phyloP scores from a whole-genome alignment of 164 flowering plant species.

The Buxus sempervirens region DNA sequence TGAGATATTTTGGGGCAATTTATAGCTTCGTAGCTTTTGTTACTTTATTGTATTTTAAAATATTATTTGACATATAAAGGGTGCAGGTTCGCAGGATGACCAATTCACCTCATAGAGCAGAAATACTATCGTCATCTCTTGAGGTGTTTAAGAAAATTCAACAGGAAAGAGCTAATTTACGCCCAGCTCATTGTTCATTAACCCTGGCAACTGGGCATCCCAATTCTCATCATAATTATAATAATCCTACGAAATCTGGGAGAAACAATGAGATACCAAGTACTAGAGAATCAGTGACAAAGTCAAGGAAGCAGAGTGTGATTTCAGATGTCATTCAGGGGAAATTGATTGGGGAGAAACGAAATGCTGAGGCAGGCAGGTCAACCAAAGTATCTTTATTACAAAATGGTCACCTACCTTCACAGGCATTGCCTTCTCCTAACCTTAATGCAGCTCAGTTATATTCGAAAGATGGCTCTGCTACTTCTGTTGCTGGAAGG shows the following conservation, averaged over 20 bases:
- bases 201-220: conserved; percentile 18
- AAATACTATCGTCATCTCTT: conserved; percentile 85
- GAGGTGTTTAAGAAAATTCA: conserved; percentile 94
- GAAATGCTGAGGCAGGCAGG: conserved; percentile 36
- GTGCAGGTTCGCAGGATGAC: conserved; percentile 94
- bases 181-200: conserved; percentile 24
- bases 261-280: conserved; percentile 20
- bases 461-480: conserved; percentile 31
- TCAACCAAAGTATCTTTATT: conserved; percentile 24
- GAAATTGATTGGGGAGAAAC: conserved; percentile 33
- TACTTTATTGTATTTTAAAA: not conserved
- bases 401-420: conserved; percentile 21
- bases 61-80: too few relatives aligned
- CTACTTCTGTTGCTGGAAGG: conserved; percentile 35
- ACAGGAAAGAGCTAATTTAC: conserved; percentile 54
- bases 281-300: conserved; percentile 28
- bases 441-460: conserved; percentile 29
- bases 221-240: conserved; percentile 14
- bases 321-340: conserved; percentile 29
- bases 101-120: conserved; percentile 88
- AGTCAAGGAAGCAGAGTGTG: conserved; percentile 40
- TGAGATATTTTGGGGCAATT: not conserved
- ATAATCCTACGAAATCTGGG: conserved; percentile 18
- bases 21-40: not conserved
- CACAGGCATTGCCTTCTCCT: conserved; percentile 24